Evolutionary conservation across 2,329 filamentous ascomycete species (phyloP), one percentile per base, ranked within the genome.

Genomic region (Davidsoniella virescens): DNA sequence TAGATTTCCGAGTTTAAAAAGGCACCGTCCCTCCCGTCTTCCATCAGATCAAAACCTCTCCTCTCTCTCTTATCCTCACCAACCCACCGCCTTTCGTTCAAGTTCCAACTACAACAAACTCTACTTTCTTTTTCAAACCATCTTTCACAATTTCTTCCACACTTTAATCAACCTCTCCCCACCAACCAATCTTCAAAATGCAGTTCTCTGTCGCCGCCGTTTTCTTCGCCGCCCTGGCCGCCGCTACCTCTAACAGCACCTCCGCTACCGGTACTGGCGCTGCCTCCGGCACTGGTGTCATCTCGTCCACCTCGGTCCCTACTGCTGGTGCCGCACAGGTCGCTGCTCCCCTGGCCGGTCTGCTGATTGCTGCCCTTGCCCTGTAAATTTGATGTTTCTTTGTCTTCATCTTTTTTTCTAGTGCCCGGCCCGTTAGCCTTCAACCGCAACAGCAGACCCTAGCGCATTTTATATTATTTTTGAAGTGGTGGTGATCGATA

Each of bases 181-280:
- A 10, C 8, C n/a, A 42, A 18, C 20, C 14, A 47, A 33, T 38
- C 5, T 36, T 43, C 47, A 53, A 49, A 47, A 53, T 53, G 51
- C 51, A 53, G 51, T 53, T 53, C 51, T 53, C 51, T 44, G 51
- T 45, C 43, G 51, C 44, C 37, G 48, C 47, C 51, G 20, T 50
- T 20, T 18, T 53, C 51, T 53, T 53, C 51, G 51, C 51, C 42
- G 51, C 51, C 16, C 25, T 50, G 40, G 51, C 51, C 14, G 47
- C 44, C 29, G 47, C 51, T 41, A 36, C 38, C 16, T 42, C 44
- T 36, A 52, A 52, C 51, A 37, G 29, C 25, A 53, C 51, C 23
- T 18, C 47, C 38, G 51, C 51, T 20, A 52, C 51, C 47, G 51
- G 47, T 20, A 50, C 51, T 36, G 51, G 47, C 10, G 38, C 43